Conservation (phyloP, 2,329 filamentous ascomycete species). For the Fusarium transvaalense region DNA sequence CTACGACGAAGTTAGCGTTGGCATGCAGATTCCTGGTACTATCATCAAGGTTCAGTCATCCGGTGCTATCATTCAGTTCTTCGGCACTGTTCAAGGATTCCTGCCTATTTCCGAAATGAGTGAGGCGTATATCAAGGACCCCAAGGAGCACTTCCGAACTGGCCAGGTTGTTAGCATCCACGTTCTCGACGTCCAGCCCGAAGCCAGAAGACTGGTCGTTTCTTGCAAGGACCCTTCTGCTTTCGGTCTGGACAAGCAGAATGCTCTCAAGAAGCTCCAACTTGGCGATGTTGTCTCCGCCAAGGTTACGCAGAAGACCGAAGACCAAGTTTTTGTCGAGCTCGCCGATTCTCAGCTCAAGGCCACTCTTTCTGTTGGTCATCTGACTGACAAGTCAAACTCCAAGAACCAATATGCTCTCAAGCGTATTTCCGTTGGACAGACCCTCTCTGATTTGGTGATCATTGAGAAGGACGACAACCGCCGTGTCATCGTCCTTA, state of each 20-base stretch:
- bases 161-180: conserved; percentile 95
- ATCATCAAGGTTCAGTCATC: conserved; percentile 82
- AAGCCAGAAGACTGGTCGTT: conserved; percentile 79
- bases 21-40: conserved; percentile 85
- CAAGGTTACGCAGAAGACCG: conserved; percentile 83
- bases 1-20: conserved; percentile 79
- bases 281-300: conserved; percentile 82
- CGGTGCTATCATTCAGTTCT: conserved; percentile 94
- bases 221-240: conserved; percentile 91
- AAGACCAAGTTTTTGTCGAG: conserved; percentile 81
- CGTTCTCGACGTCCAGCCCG: conserved; percentile 82
- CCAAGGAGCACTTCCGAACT: conserved; percentile 86
- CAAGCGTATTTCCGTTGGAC: conserved; percentile 86
- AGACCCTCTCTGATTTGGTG: conserved; percentile 83
- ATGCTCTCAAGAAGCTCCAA: conserved; percentile 78
- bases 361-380: conserved; percentile 79
- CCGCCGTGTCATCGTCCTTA: conserved; percentile 80
- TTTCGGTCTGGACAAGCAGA: conserved; percentile 80
- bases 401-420: conserved; percentile 82
- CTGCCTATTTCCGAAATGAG: conserved; percentile 97
- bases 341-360: conserved; percentile 80
- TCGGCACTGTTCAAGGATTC: conserved; percentile 84
- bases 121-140: conserved; percentile 92
- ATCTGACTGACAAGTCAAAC: conserved; percentile 85
- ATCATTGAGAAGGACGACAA: conserved; percentile 87